A percentile compares a stretch with the other conserved stretches of the same genome.
phyloP scores from a whole-genome alignment of 2,329 filamentous ascomycete species.

The Pseudogymnoascus sp. region DNA sequence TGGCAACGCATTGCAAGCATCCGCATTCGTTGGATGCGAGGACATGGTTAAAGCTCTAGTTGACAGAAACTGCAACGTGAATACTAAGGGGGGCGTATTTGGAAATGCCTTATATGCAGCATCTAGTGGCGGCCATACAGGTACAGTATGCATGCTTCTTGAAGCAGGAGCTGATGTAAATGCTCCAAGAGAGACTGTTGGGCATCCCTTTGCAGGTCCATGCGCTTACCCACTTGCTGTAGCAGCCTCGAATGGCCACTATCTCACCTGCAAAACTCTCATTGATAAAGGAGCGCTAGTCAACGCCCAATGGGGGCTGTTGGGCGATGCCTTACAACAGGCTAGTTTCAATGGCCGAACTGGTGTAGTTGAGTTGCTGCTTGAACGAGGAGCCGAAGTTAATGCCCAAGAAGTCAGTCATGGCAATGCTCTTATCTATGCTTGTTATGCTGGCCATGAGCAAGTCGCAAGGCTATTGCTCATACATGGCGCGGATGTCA shows the following conservation, averaged over 20 bases:
- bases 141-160: neutral
- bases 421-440: neutral
- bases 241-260: neutral
- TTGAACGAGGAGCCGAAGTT: conserved; percentile 19
- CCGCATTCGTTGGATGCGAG: neutral
- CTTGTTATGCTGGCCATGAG: neutral
- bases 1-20: neutral
- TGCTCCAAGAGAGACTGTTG: neutral
- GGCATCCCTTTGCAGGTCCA: too few relatives aligned
- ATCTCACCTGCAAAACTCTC: neutral
- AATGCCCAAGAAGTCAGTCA: neutral
- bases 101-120: neutral
- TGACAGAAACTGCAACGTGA: neutral
- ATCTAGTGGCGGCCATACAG: neutral
- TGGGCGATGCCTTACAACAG: neutral
- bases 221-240: neutral
- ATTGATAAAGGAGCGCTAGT: neutral
- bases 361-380: conserved; percentile 19
- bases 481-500: neutral
- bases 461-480: neutral
- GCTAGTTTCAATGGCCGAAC: neutral
- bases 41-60: neutral
- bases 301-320: neutral
- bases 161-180: neutral
- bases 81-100: neutral